Evolutionary conservation across 805 yeast species (phyloP), one percentile per base, ranked within the genome.

Genomic region (Lipomyces anomalus): DNA sequence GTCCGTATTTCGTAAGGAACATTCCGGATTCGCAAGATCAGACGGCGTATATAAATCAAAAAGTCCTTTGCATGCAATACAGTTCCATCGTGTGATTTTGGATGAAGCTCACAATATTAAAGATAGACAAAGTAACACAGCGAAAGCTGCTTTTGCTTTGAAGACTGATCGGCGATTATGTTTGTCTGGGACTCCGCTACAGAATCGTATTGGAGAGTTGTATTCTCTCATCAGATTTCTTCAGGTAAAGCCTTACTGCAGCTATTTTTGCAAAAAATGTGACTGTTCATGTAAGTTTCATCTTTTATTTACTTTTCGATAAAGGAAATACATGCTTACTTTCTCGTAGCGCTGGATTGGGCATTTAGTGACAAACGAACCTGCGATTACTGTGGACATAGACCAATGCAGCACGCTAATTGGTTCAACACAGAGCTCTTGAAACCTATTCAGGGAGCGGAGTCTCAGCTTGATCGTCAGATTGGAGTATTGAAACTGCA

Each of bases 31-130:
- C 63, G 78, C 78, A 47, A 69, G 97, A 36, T 82, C 83, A 52
- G 76, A 70, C 16, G 81, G 84, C 1, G 58, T 78, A 21, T 80
- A 84, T 2, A 84, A 84, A 61, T 95, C 88, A 52, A 72, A 73
- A 49, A 81, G 94, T 20, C 75, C 80, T 0, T 63, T 92, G 33
- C 98, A 92, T 61, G 67, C 74, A 11, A 71, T 84, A 36, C 72
- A 76, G 34, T 92, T 88, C 62, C 83, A 87, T 59, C 69, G 99
- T 46, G 95, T 90, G 6, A 76, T 92, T 13, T 68, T 92, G 42
- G 99, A 92, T 67, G 99, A 92, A 62, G 98, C 98, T 1, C 99
- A 92, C 63, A 90, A 90, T 60, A 90, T 92, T 69, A 92, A 92
- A 61, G 97, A 92, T 63, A 74, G 97, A 47, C 88, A 88, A 44